phyloP scores from a whole-genome alignment of 176 grass and related monocot genomes.

The Oryza brachyantha region DNA sequence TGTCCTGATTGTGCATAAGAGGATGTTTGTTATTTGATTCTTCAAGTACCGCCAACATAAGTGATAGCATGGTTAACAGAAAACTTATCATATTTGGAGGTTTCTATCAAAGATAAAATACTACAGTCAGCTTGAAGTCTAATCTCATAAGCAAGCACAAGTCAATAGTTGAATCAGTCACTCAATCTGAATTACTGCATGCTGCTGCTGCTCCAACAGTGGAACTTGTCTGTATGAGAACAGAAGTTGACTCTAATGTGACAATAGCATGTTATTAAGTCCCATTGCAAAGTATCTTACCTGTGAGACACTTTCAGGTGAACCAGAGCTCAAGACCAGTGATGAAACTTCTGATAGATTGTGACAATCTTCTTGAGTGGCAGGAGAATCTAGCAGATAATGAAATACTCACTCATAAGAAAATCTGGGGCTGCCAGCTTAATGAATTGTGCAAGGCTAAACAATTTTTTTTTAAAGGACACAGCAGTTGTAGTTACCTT shows the following conservation, averaged over 20 bases:
- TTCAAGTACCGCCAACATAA: constrained; percentile 13
- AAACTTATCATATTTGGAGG: constrained; percentile 61
- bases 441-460: constrained; percentile 25
- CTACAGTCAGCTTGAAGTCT: constrained; percentile 48
- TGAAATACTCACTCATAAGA: constrained; percentile 25
- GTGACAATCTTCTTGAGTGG: constrained; percentile 43
- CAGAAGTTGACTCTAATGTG: constrained; percentile 37
- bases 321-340: constrained; percentile 66
- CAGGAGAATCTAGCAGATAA: constrained; percentile 60
- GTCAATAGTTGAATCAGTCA: constrained; percentile 43
- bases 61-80: constrained; percentile 31
- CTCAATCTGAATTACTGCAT: constrained; percentile 44
- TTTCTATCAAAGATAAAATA: constrained; percentile 52
- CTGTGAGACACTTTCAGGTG: constrained; percentile 45
- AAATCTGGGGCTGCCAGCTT: constrained; percentile 19
- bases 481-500: constrained; percentile 53
- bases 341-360: constrained; percentile 65
- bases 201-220: constrained; percentile 48
- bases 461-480: constrained; percentile 5
- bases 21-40: constrained; percentile 18
- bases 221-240: constrained; percentile 52
- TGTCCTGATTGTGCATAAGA: constrained; percentile 47
- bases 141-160: constrained; percentile 53
- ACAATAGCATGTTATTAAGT: constrained; percentile 25
- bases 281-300: constrained; percentile 45